Base-by-base conservation (phyloP, 371 early-diverging fungal species). In the Mucor indicus region DNA sequence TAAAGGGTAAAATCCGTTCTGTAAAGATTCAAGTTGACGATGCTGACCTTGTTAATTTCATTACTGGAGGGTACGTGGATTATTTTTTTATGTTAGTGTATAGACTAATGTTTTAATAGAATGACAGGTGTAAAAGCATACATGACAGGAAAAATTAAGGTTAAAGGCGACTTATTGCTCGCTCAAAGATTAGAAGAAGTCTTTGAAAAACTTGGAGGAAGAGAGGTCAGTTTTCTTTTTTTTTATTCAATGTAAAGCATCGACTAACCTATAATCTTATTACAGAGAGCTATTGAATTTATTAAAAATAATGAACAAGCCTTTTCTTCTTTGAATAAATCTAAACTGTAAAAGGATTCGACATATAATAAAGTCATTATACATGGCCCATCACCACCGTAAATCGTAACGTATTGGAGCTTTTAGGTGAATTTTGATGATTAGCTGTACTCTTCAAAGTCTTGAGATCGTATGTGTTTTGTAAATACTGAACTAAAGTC, bases 321-420 rank as follows among this genome's bases (percentile, higher is more conserved):
- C 6, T 38, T 58, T 12, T 19, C 45, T 2, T 8, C 35, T 5
- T 10, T 31, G 7, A 30, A 30, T 32, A 49, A 49, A 49, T 30
- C 49, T 13, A 49, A 49, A 16, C 21, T 49, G 19, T 49, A 39
- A 40, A n/a, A n/a, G n/a, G n/a, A n/a, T n/a, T n/a, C n/a, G n/a
- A n/a, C n/a, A n/a, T n/a, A n/a, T n/a, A n/a, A n/a, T n/a, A n/a
- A n/a, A n/a, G n/a, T n/a, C n/a, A 6, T 59, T 63, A 75, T 10
- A 75, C 60, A 53, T 75, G 75, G 10, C 72, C 75, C 75, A 75
- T 71, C 4, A 71, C 72, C 0, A 75, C 64, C 6, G 75, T 67
- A 33, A 75, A 75, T 12, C 64, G 53, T 38, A 75, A 46, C 4
- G 67, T 58, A 7, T 27, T 7, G 29, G 11, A 11, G 29, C 5